Conservation (phyloP, 495 filamentous ascomycete species). For the Talaromyces ruber region DNA sequence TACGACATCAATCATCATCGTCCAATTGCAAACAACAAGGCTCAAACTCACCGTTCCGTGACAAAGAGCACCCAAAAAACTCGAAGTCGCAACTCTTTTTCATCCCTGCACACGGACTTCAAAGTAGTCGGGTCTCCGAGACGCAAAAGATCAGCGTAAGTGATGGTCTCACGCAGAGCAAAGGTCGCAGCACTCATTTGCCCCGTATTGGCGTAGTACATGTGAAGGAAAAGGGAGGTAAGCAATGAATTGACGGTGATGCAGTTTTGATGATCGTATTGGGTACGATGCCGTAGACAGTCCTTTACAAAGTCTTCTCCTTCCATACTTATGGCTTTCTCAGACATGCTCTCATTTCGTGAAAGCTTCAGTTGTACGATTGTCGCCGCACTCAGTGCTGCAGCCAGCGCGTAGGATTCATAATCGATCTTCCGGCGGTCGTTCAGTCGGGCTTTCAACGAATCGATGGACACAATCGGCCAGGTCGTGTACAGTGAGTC, state of each 20-base stretch:
- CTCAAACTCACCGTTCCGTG: constrained; percentile 10
- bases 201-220: constrained; percentile 14
- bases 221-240: constrained; percentile 13
- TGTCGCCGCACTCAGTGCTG: constrained; percentile 13
- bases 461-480: constrained; percentile 10
- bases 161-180: constrained; percentile 11
- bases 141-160: constrained; percentile 11
- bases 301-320: constrained; percentile 12
- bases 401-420: constrained; percentile 8
- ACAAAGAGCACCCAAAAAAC: constrained; percentile 13
- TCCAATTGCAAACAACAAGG: background rate
- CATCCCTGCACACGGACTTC: background rate
- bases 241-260: constrained; percentile 6
- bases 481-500: constrained; percentile 9
- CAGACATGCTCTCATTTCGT: background rate
- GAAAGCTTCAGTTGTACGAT: constrained; percentile 9
- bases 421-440: background rate
- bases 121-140: constrained; percentile 6
- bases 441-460: constrained; percentile 8
- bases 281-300: constrained; percentile 10
- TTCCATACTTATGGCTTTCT: background rate
- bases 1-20: background rate
- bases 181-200: constrained; percentile 12
- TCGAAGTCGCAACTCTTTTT: constrained; percentile 11
- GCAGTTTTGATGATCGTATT: constrained; percentile 4